Conservation (phyloP, 345 rosid species). For the Rhodomyrtus tomentosa region DNA sequence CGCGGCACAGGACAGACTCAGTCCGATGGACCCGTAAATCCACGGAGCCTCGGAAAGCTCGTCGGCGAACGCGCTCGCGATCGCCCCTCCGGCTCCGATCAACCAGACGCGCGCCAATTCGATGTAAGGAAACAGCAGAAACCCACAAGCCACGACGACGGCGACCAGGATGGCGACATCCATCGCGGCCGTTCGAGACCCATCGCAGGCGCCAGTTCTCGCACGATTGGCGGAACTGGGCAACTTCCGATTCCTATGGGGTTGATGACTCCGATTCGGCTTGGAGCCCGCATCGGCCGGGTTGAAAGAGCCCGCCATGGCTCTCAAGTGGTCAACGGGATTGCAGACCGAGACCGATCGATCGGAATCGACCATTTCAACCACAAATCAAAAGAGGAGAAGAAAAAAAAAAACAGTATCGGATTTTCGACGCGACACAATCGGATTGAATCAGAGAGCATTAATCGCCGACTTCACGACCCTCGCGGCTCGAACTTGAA, state of each 20-base stretch:
- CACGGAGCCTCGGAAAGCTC: conserved; percentile 2
- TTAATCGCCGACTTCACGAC: no score
- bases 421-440: neutral
- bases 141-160: conserved; percentile 7
- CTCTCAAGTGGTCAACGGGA: neutral
- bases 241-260: neutral
- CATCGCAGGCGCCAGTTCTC: neutral
- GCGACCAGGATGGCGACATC: conserved; percentile 10
- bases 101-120: neutral
- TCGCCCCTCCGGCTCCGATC: neutral
- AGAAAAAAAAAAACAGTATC: neutral
- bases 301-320: conserved; percentile 2
- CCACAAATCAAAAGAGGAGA: neutral
- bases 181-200: conserved; percentile 4
- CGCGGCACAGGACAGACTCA: neutral
- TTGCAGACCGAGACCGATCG: conserved; percentile 7
- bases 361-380: conserved; percentile 5
- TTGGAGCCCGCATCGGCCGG: neutral
- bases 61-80: neutral
- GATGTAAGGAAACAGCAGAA: conserved; percentile 6
- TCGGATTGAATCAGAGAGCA: neutral
- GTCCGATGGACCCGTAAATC: conserved; percentile 1
- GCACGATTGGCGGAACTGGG: neutral
- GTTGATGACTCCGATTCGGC: neutral
- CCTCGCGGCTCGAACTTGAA: no score